Conservation (phyloP, 2,329 filamentous ascomycete genomes). For the Furcasterigmium furcatum region DNA sequence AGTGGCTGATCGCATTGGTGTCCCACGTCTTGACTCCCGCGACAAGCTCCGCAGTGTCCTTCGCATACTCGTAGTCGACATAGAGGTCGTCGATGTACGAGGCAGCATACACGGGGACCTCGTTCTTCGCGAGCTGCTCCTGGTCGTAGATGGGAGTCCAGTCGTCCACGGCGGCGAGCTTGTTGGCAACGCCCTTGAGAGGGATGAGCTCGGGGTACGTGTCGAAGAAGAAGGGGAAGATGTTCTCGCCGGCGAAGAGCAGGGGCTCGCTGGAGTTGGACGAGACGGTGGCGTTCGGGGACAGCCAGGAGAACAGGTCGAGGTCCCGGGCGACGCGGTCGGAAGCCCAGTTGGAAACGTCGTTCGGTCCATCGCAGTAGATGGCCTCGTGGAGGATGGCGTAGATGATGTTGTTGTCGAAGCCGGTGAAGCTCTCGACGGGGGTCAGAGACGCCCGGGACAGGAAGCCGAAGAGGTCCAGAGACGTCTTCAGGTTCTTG, state of each 20-base stretch:
- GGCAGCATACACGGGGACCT: constrained; percentile 82
- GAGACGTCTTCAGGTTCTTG: constrained; percentile 65
- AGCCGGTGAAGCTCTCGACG: constrained; percentile 64
- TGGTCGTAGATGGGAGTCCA: constrained; percentile 80
- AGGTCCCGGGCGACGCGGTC: constrained; percentile 54
- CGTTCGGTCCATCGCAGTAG: constrained; percentile 68
- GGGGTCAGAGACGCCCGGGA: constrained; percentile 68
- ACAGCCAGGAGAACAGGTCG: constrained; percentile 49
- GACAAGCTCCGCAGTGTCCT: constrained; percentile 71
- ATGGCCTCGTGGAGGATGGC: constrained; percentile 83
- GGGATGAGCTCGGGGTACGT: constrained; percentile 71
- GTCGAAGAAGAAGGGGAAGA: constrained; percentile 82
- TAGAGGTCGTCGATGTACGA: constrained; percentile 90
- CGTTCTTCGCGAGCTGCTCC: constrained; percentile 68
- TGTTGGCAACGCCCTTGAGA: constrained; percentile 65
- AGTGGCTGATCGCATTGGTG: constrained; percentile 86
- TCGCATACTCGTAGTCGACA: constrained; percentile 73
- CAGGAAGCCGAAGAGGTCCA: constrained; percentile 71
- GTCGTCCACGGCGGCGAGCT: constrained; percentile 62
- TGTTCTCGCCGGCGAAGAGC: constrained; percentile 89
- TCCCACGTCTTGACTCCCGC: constrained; percentile 76
- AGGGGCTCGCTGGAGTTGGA: constrained; percentile 42
- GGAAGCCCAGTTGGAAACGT: constrained; percentile 72
- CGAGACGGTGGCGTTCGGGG: constrained; percentile 30
- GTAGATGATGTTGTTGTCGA: constrained; percentile 79